Evolutionary conservation across 1,284 basidiomycete genomes (phyloP), one percentile per base, ranked within the genome.

Genomic region (Malassezia yamatoensis): DNA sequence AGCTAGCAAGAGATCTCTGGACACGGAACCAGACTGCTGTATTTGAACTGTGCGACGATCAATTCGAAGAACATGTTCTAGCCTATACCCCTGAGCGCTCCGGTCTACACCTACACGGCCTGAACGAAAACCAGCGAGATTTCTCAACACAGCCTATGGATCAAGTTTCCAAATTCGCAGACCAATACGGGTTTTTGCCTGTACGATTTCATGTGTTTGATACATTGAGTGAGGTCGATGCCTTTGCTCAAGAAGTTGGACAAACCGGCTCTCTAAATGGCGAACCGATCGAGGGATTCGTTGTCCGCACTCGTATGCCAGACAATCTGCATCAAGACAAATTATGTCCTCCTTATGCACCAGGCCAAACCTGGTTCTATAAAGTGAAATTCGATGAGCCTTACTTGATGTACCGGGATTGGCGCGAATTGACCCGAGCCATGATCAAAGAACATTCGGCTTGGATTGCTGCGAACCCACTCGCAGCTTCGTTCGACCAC

Each of bases 321-420:
- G 24, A 54, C 18, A 76, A 79, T 5, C 78, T 60, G 77, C 7
- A 66, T 68, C 6, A 43, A 5, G 38, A 58, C 9, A 43, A 54
- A 37, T 58, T 67, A n/a, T 35, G 54, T 11, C 71, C 72, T 2
- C 70, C 72, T 0, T 74, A 74, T 47, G 24, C n/a, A 1, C 54
- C 84, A 0, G 86, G 86, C 13, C 84, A 87, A 6, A 85, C 88
- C 0, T 94, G 96, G 80, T 96, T 99, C 80, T 98, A 96, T 84
- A 98, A 99, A 76, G 82, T 98, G 78, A 98, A 99, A 76, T 98
- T 96, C 75, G 90, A 96, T 76, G 90, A 98, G 74, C 93, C 93
- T 0, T 98, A 98, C 74, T 84, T 96, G 78, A 93, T 94, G 83
- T 96, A 96, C 77, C 84, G 94, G 48, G 88, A 96, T 73, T 98